Conservation (phyloP, 2,329 filamentous ascomycete species). For the Ascocoryne sarcoides region DNA sequence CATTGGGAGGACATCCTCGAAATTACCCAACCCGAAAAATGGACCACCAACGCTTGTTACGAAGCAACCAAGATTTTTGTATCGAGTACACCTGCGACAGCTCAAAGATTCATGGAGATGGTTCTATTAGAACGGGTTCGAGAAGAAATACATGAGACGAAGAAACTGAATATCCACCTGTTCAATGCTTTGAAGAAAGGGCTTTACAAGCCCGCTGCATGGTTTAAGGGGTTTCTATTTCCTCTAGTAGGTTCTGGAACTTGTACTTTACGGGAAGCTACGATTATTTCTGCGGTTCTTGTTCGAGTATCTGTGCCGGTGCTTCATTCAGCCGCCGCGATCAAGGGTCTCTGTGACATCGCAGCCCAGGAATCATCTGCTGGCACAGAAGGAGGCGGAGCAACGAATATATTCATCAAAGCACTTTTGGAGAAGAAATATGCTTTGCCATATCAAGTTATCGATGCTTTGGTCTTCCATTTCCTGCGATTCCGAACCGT, state of each 20-base stretch:
- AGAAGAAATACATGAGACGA: constrained; percentile 86
- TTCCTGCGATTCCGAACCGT: constrained; percentile 80
- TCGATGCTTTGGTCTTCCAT: constrained; percentile 92
- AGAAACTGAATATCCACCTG: constrained; percentile 90
- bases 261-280: constrained; percentile 87
- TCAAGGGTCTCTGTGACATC: constrained; percentile 90
- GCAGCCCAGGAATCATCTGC: constrained; percentile 80
- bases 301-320: constrained; percentile 80
- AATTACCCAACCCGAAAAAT: constrained; percentile 69
- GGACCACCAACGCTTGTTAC: constrained; percentile 73
- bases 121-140: constrained; percentile 85
- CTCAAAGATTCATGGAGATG: constrained; percentile 77
- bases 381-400: constrained; percentile 77
- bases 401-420: constrained; percentile 92
- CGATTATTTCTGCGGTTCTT: constrained; percentile 82
- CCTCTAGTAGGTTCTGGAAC: constrained; percentile 76
- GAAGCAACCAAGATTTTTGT: constrained; percentile 91
- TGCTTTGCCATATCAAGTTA: constrained; percentile 85
- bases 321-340: constrained; percentile 81
- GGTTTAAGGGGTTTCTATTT: constrained; percentile 95
- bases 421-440: constrained; percentile 94
- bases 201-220: constrained; percentile 88
- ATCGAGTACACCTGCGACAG: constrained; percentile 68
- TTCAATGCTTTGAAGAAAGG: constrained; percentile 91
- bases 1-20: constrained; percentile 85